Conservation (phyloP, 768 basidiomycete genomes). For the Termitomyces sp. region DNA sequence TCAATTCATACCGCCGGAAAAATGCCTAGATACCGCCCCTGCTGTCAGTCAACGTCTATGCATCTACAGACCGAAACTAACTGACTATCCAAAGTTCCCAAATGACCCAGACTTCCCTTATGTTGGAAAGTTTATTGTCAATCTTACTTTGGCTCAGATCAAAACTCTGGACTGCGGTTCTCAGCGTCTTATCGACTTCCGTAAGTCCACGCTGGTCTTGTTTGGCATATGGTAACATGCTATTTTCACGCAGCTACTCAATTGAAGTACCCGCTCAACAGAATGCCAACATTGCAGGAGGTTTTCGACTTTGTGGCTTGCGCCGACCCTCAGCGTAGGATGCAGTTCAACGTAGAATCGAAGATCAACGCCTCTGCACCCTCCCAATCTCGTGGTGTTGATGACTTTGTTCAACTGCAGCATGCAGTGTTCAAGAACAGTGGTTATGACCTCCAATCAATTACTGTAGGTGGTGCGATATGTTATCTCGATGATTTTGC, state of each 20-base stretch:
- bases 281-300: slow-evolving; percentile 68
- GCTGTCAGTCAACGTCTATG: slow-evolving; percentile 29
- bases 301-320: slow-evolving; percentile 74
- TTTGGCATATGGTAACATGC: neutral
- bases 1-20: slow-evolving; percentile 51
- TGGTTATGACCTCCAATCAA: slow-evolving; percentile 49
- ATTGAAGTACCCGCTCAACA: slow-evolving; percentile 58
- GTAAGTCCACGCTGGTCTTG: slow-evolving; percentile 31
- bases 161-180: slow-evolving; percentile 81
- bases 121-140: slow-evolving; percentile 71
- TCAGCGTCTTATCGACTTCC: slow-evolving; percentile 48
- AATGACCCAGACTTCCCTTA: slow-evolving; percentile 64
- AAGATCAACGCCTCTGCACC: slow-evolving; percentile 57
- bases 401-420: slow-evolving; percentile 59
- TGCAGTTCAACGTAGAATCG: slow-evolving; percentile 77
- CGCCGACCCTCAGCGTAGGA: slow-evolving; percentile 54
- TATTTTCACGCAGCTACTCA: slow-evolving; percentile 43
- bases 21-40: slow-evolving; percentile 66
- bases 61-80: slow-evolving; percentile 12
- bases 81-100: slow-evolving; percentile 30
- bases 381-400: slow-evolving; percentile 44
- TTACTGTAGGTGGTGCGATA: slow-evolving; percentile 42
- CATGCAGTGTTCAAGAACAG: slow-evolving; percentile 52
- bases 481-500: neutral
- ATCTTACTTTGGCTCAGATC: slow-evolving; percentile 72